Percentiles rank a stretch among this genome's conserved stretches.
phyloP scores from a whole-genome alignment of 148 eudicot genomes.

The Nyssa sinensis region DNA sequence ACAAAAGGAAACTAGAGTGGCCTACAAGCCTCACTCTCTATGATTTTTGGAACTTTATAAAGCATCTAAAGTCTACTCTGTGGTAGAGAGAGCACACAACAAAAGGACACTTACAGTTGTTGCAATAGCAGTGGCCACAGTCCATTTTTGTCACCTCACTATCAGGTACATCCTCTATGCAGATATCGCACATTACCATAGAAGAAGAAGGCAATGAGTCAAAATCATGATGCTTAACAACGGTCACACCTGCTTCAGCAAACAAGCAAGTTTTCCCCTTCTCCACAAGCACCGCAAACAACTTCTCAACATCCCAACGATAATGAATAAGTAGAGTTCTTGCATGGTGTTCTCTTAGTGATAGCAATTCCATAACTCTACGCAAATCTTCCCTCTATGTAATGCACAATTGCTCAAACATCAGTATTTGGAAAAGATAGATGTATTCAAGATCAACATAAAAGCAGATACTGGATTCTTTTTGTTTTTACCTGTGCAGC shows the following conservation, averaged over 20 bases:
- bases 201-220: slow-evolving; percentile 28
- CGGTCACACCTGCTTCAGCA: slow-evolving; percentile 59
- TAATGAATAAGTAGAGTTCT: slow-evolving; percentile 69
- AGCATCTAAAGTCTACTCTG: not conserved
- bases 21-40: not conserved
- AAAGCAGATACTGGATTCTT: not conserved
- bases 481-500: slow-evolving; percentile 52
- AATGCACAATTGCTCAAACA: not conserved
- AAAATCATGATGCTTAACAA: slow-evolving; percentile 24
- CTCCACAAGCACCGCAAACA: slow-evolving; percentile 55
- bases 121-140: slow-evolving; percentile 75
- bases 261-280: slow-evolving; percentile 50
- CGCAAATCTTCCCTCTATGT: slow-evolving; percentile 62
- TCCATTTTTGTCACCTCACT: slow-evolving; percentile 59
- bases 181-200: slow-evolving; percentile 42
- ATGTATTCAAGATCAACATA: not conserved
- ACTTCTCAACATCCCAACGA: slow-evolving; percentile 66
- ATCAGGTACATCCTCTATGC: slow-evolving; percentile 53
- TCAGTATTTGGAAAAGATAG: not conserved
- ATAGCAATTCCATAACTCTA: slow-evolving; percentile 63
- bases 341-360: slow-evolving; percentile 63
- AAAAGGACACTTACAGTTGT: slow-evolving; percentile 45
- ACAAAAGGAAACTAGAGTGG: slow-evolving; percentile 27
- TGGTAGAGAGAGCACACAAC: not conserved
- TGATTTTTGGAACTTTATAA: not conserved